Base-by-base conservation (phyloP, 306 rosid genomes). In the Crataegus laevigata region DNA sequence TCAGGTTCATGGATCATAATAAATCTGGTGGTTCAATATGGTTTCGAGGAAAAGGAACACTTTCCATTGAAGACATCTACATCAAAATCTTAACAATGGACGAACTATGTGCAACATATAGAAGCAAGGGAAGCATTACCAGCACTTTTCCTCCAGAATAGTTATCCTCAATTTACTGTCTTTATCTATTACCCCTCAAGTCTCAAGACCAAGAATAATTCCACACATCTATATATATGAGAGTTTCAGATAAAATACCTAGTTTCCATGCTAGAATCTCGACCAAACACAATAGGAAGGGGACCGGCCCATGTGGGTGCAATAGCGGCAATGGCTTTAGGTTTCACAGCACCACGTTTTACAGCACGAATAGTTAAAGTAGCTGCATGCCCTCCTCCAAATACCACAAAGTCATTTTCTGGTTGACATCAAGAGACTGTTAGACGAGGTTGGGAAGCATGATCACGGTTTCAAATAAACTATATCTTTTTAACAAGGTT, bases 261-360 rank as follows among this genome's bases (percentile, higher is more conserved):
- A 59, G 94, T 80, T 78, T 91, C 91, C 98, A 91, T 94, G 93
- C 78, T 87, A 45, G 97, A 94, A 80, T 91, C 97, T 84, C 97
- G 88, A 66, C 97, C 97, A 69, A 94, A 94, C 68, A 94, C 98
- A 45, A 94, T 91, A 64, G 96, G 97, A 82, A 94, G 98, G 73
- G 98, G 98, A 55, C 97, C 98, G 59, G 96, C 90, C 97, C 98
- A 94, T 47, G 97, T 94, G 45, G 97, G 96, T 78, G 97, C 98
- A 80, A 91, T 81, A 54, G 94, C 97, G 34, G 96, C 98, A 73
- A 94, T 79, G 30, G 90, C 98, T 84, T 82, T 85, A 67, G 97
- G 93, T 76, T 90, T 91, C 80, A 94, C 82, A 50, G 88, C 78
- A 78, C 96, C 96, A 79, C 77, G 87, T 80, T 90, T 91, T 6